Evolutionary conservation across 768 basidiomycete species (phyloP).

Genomic region (Cystobasidium tubakii): DNA sequence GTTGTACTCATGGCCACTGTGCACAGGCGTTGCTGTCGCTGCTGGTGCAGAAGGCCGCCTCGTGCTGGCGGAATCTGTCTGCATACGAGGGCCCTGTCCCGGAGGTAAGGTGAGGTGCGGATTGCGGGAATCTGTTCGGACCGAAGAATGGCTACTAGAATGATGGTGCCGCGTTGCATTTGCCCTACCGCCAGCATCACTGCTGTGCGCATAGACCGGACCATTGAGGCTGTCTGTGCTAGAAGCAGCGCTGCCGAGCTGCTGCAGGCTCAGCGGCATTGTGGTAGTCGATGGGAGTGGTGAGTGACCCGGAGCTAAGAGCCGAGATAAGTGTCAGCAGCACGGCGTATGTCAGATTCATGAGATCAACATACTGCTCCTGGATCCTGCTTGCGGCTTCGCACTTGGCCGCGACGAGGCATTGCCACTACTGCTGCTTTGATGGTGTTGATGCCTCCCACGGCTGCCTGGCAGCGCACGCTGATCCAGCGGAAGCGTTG

Average conservation of each 20-base stretch:
- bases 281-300: neutral
- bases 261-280: constrained; percentile 13
- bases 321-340: neutral
- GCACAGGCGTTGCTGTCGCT: too few relatives aligned
- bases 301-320: neutral
- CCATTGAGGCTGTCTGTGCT: constrained; percentile 3
- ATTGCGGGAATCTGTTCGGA: neutral
- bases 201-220: neutral
- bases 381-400: neutral
- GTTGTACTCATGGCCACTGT: neutral
- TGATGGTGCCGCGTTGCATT: neutral
- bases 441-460: neutral
- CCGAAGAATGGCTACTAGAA: neutral
- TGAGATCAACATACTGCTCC: neutral
- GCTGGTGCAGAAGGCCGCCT: neutral
- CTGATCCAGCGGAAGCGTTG: neutral
- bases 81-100: neutral
- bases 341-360: too few relatives aligned
- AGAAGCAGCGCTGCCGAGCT: constrained; percentile 2
- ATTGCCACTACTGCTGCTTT: constrained; percentile 8
- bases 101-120: neutral
- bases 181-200: neutral
- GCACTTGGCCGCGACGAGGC: neutral
- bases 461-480: neutral
- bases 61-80: neutral